Conservation (phyloP, 306 rosid species). For the Clitoria ternatea region DNA sequence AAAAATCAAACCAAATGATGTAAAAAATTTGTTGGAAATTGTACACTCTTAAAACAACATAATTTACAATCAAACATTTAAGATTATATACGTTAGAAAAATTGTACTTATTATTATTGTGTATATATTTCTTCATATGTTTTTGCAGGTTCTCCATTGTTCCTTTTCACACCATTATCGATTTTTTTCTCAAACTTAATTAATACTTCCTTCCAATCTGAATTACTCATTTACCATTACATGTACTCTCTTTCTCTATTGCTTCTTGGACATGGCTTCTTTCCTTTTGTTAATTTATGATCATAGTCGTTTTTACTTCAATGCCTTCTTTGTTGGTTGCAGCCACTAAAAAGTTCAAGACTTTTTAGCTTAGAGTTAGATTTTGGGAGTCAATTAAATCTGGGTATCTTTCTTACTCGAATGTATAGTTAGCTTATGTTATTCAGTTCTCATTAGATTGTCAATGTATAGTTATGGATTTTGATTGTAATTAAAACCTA, state of each 20-base stretch:
- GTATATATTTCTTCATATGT: not conserved
- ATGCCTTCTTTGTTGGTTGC: conserved; percentile 20
- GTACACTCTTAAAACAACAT: no score
- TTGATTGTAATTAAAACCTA: no score
- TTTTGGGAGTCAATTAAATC: conserved; percentile 94
- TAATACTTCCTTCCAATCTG: conserved; percentile 40
- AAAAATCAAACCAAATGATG: no score
- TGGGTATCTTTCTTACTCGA: conserved; percentile 84
- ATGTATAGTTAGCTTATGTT: no score
- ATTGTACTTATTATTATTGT: not conserved
- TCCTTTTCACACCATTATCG: conserved; percentile 39
- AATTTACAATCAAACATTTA: no score
- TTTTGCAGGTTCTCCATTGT: conserved; percentile 48
- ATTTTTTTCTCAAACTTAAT: conserved; percentile 20
- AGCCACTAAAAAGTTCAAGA: conserved; percentile 51
- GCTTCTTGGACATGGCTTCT: not conserved
- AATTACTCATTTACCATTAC: conserved; percentile 21
- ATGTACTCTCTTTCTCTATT: not conserved
- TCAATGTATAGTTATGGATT: no score
- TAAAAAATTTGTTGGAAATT: no score
- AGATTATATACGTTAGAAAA: no score
- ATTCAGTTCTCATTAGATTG: no score
- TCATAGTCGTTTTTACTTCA: not conserved
- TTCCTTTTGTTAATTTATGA: not conserved
- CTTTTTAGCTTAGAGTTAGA: conserved; percentile 62